Conservation (phyloP, 345 rosid species). For the Sonneratia alba region DNA sequence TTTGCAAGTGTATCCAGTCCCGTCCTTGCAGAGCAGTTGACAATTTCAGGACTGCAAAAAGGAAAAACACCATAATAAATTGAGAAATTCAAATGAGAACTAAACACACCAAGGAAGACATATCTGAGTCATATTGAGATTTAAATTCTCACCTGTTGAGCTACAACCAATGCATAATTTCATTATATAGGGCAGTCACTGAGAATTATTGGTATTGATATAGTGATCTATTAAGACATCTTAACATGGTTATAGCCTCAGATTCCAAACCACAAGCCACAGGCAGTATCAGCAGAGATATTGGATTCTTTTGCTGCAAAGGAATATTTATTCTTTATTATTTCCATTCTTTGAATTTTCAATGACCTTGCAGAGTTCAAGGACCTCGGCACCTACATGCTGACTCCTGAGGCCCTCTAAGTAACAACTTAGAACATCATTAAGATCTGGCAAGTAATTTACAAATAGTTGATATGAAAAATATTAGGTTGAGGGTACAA, state of each 20-base stretch:
- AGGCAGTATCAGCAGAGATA: neutral
- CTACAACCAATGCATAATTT: neutral
- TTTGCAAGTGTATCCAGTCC: constrained; percentile 90
- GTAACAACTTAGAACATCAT: neutral
- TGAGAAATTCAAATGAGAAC: neutral
- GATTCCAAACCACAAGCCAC: neutral
- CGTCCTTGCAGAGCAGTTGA: constrained; percentile 96
- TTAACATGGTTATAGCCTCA: neutral
- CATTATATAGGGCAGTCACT: neutral
- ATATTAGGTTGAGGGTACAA: neutral
- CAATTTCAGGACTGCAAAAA: constrained; percentile 65
- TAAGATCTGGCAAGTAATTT: neutral
- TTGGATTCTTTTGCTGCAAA: neutral
- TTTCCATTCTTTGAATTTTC: neutral
- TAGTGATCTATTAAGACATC: too few relatives aligned
- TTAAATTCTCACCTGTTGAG: neutral
- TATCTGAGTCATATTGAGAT: too few relatives aligned
- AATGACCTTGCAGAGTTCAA: neutral
- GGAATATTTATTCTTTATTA: neutral
- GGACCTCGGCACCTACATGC: neutral
- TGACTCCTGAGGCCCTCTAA: neutral
- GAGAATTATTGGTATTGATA: too few relatives aligned
- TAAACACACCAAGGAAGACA: neutral
- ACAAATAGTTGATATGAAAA: neutral
- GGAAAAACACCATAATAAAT: neutral